Evolutionary conservation across 768 basidiomycete genomes (phyloP).

Genomic region (Macrolepiota dolichaula): DNA sequence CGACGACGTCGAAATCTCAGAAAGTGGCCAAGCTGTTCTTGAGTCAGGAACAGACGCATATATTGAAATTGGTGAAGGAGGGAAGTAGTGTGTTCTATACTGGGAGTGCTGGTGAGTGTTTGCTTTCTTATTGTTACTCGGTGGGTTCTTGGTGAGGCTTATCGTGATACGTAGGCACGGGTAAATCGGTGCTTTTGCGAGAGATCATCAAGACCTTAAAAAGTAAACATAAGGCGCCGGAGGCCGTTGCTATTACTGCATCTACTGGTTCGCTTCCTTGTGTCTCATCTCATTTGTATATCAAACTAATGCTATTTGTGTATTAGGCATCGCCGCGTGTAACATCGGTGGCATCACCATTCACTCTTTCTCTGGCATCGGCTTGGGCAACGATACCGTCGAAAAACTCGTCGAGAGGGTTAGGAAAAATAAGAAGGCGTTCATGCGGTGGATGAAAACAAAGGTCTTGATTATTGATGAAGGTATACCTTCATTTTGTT

Average conservation of each 20-base stretch:
- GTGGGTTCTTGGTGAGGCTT: neutral
- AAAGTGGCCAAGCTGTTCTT: constrained; percentile 52
- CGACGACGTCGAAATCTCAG: constrained; percentile 14
- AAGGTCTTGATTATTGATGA: constrained; percentile 84
- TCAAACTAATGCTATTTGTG: neutral
- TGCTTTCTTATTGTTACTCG: constrained; percentile 9
- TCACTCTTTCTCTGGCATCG: constrained; percentile 95
- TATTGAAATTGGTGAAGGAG: constrained; percentile 72
- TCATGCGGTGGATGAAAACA: constrained; percentile 76
- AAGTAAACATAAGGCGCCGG: constrained; percentile 51
- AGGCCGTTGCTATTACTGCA: constrained; percentile 90
- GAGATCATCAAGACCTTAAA: constrained; percentile 82
- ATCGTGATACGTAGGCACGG: constrained; percentile 64
- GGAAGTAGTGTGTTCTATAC: constrained; percentile 90
- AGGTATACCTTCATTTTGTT: constrained; percentile 37
- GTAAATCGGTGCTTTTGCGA: constrained; percentile 91
- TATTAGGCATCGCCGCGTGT: constrained; percentile 86
- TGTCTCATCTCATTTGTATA: neutral
- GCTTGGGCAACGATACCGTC: constrained; percentile 67
- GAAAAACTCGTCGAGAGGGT: constrained; percentile 64
- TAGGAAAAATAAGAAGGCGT: constrained; percentile 81
- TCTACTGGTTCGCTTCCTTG: constrained; percentile 64
- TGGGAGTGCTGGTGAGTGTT: constrained; percentile 92
- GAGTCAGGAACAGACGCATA: constrained; percentile 83
- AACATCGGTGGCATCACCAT: constrained; percentile 96